phyloP scores from a whole-genome alignment of 352 stramenopile genomes.

The Globisporangium spiculum region DNA sequence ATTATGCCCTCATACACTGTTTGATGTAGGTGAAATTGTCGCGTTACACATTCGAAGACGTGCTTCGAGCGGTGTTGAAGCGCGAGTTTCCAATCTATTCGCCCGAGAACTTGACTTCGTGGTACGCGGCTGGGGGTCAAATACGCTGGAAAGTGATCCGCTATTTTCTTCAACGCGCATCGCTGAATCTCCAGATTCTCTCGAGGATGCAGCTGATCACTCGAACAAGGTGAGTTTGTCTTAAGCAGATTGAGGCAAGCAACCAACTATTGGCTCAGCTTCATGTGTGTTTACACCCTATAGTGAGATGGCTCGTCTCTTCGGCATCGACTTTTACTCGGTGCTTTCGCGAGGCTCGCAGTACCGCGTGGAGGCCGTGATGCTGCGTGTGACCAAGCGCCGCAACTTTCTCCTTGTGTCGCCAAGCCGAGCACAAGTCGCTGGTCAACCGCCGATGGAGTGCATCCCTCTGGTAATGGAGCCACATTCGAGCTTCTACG shows the following conservation, averaged over 20 bases:
- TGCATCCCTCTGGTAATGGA: conserved; percentile 94
- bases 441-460: conserved; percentile 89
- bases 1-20: not conserved
- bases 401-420: conserved; percentile 86
- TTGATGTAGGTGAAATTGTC: conserved; percentile 71
- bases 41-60: conserved; percentile 79
- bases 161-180: conserved; percentile 42
- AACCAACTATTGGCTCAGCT: not conserved
- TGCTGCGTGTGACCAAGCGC: conserved; percentile 90
- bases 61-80: conserved; percentile 64
- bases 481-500: conserved; percentile 94
- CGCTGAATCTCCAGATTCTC: conserved; percentile 74
- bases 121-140: conserved; percentile 41
- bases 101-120: conserved; percentile 48
- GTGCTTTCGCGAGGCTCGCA: conserved; percentile 91
- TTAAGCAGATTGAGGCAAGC: too few relatives aligned
- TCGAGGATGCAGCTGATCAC: conserved; percentile 86
- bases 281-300: not conserved
- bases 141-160: conserved; percentile 55
- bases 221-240: conserved; percentile 48
- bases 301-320: conserved; percentile 91
- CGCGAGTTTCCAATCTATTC: conserved; percentile 64
- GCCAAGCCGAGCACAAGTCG: conserved; percentile 78
- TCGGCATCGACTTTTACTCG: conserved; percentile 94
- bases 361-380: conserved; percentile 92